These are phyloP conservation scores for Sechiopsis laciniata DNA, from an alignment of 306 rosid species.

Conservation along the genomic window DNA sequence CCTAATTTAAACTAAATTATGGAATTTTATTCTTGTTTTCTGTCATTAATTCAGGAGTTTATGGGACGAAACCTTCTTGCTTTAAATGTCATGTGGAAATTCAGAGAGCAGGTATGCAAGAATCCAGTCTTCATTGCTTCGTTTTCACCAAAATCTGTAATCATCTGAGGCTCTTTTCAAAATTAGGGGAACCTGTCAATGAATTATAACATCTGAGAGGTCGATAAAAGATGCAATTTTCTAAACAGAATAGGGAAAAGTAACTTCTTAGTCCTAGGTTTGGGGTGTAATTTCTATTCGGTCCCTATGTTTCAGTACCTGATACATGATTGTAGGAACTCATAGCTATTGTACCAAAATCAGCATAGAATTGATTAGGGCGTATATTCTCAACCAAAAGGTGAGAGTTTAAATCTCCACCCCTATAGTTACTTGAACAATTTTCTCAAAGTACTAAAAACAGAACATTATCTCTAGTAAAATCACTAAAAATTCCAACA, in stretches of 20 bases:
- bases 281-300: too few species aligned
- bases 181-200: neutral
- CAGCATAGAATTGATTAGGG: too few species aligned
- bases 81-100: conserved; percentile 98
- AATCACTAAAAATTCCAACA: neutral
- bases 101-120: conserved; percentile 76
- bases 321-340: neutral
- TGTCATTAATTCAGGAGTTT: conserved; percentile 58
- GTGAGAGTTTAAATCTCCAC: neutral
- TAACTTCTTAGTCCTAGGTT: too few species aligned
- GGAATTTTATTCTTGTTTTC: conserved; percentile 8
- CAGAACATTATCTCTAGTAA: neutral
- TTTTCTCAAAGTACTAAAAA: neutral
- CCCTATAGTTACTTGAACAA: neutral
- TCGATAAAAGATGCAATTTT: neutral
- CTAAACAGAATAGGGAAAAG: neutral
- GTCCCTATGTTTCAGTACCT: neutral
- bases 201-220: neutral
- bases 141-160: neutral
- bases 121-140: conserved; percentile 6
- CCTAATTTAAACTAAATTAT: neutral
- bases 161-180: neutral
- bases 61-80: conserved; percentile 95
- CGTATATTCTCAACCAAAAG: neutral
- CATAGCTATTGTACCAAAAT: neutral